Evolutionary conservation across 495 filamentous ascomycete genomes (phyloP), one percentile per base, ranked within the genome.

Genomic region (Patellaria atrata): DNA sequence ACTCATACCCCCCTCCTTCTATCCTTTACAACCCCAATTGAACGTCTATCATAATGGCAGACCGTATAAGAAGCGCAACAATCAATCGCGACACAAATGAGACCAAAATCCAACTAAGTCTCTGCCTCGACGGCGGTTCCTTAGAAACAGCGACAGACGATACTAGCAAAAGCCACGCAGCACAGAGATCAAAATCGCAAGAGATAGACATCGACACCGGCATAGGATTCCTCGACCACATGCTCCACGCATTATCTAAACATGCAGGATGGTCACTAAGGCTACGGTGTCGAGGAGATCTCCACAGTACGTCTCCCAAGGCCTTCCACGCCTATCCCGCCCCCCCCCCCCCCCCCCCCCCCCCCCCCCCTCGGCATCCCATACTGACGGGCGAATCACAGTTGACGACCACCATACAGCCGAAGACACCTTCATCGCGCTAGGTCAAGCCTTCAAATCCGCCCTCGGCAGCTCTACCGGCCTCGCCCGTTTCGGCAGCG

Each of bases 331-430:
- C 15, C 23, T 27, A 11, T 15, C 16, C 5, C 3, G 3, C 20
- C 11, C 24, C 27, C 18, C 6, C 3, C 27, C 32, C 27, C 7
- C 11, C 6, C 17, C 13, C 35, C 25, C 22, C 22, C 23, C 7
- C 23, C 12, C 12, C 8, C 16, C 19, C 8, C 8, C 14, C 9
- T 20, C 30, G 11, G 17, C 10, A 38, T 22, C 22, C 40, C 26
- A 27, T 18, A 22, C 22, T 5, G 30, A 40, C 38, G 13, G 7
- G 7, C 8, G 3, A 15, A 12, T 13, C 15, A n/a, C 33, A 92
- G 86, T 97, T 61, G 89, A 97, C 63, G 89, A 96, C 67, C 89
- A 97, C 63, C 89, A 97, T 66, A 93, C 87, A 4, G 76, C 86
- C 37, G 89, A 97, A 73, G 89, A 97, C 62, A 79, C 79, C 34